Evolutionary conservation across 73 alveolate genomes (phyloP).

Genomic region (Paramecium primaurelia): DNA sequence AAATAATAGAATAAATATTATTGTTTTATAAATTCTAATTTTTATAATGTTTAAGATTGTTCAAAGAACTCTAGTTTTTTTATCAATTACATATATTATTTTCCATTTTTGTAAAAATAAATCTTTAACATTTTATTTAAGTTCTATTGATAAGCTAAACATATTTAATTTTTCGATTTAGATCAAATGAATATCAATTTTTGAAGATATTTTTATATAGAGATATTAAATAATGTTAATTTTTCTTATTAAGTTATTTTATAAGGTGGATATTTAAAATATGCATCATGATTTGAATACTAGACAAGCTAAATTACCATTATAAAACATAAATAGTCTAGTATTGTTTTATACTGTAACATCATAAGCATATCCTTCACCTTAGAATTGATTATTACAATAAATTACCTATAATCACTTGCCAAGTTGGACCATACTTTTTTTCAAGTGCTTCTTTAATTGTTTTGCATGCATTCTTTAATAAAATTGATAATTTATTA

Average conservation of each 20-base stretch:
- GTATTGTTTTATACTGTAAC: constrained; percentile 59
- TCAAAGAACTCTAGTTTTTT: too few species aligned
- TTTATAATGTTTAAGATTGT: too few species aligned
- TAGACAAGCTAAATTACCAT: constrained; percentile 58
- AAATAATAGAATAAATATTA: too few species aligned
- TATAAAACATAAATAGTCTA: constrained; percentile 55
- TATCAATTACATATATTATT: too few species aligned
- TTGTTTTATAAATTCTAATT: too few species aligned
- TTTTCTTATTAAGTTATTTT: not conserved
- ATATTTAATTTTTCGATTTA: too few species aligned
- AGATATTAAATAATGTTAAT: not conserved
- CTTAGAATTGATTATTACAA: not conserved
- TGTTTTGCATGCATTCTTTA: constrained; percentile 54
- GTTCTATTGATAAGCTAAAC: too few species aligned
- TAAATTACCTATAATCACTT: constrained; percentile 49
- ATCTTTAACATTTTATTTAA: too few species aligned
- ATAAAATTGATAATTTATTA: not conserved
- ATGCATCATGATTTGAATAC: constrained; percentile 50
- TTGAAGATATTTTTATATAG: not conserved
- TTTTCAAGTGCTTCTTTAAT: constrained; percentile 56
- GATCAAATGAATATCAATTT: not conserved
- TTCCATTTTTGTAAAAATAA: too few species aligned
- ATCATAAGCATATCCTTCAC: constrained; percentile 62
- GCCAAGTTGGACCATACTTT: constrained; percentile 61
- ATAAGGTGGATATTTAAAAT: not conserved